Percentiles rank a stretch among this genome's conserved stretches.
Conservation (phyloP, 176 grass and related monocot species). For the Rhipidocladum racemiflorum region DNA sequence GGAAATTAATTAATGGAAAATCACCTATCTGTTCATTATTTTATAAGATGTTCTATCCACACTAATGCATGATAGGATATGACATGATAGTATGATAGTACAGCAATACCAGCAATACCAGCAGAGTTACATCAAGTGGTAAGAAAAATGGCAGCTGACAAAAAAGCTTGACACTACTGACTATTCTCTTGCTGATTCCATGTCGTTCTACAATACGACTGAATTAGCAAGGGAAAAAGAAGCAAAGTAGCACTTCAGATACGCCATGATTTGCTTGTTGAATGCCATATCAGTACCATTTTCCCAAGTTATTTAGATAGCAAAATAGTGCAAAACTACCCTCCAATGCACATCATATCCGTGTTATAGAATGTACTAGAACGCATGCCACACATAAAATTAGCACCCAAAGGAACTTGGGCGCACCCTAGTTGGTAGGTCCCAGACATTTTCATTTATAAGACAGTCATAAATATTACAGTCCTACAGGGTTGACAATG, state of each 20-base stretch:
- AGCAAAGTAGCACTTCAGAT: background rate
- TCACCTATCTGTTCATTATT: background rate
- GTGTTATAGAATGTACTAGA: too few species aligned
- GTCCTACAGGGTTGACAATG: background rate
- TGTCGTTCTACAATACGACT: background rate
- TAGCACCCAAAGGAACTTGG: background rate
- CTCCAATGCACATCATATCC: background rate
- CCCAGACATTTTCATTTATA: background rate
- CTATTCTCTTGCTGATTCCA: background rate
- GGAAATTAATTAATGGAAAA: background rate
- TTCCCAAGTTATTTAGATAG: background rate
- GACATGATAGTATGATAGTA: background rate
- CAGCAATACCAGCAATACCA: too few species aligned
- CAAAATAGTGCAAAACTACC: background rate
- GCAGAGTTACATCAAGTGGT: background rate
- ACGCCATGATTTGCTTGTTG: too few species aligned
- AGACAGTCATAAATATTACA: background rate
- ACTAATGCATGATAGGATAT: background rate
- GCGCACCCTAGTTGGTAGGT: background rate
- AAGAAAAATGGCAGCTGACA: background rate
- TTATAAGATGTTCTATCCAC: background rate
- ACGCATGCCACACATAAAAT: background rate
- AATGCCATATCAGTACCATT: background rate
- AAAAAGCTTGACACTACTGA: background rate
- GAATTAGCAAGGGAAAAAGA: background rate